Percentiles rank a stretch among this genome's conserved stretches.
phyloP scores from a whole-genome alignment of 176 grass and related monocot genomes.

The Elymus sibiricus region DNA sequence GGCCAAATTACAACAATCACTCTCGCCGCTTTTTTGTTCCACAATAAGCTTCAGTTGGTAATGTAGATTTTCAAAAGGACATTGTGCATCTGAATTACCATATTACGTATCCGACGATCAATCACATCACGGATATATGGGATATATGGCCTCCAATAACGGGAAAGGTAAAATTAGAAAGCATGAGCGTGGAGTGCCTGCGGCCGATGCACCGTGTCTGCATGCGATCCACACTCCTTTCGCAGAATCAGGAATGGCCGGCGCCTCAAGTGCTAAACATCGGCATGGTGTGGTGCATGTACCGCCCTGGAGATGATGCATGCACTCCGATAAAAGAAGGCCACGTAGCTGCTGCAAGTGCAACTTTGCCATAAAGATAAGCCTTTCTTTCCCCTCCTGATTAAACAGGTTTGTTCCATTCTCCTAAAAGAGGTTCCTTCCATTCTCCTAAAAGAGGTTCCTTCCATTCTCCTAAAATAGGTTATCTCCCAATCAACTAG shows the following conservation, averaged over 20 bases:
- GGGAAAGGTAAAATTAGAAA: neutral
- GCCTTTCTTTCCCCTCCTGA: neutral
- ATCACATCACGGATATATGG: neutral
- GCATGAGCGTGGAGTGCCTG: neutral
- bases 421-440: constrained; percentile 24
- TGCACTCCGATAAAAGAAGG: constrained; percentile 28
- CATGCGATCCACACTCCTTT: neutral
- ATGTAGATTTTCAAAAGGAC: too few species aligned
- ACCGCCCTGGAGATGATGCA: neutral
- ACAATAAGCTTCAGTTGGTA: too few species aligned
- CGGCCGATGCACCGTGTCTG: neutral
- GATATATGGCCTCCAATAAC: neutral
- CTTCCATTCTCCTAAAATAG: constrained; percentile 29
- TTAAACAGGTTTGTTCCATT: constrained; percentile 26
- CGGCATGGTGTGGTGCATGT: constrained; percentile 11
- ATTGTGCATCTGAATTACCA: too few species aligned
- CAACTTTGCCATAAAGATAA: constrained; percentile 22
- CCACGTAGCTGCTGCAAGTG: neutral
- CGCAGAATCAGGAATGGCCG: neutral
- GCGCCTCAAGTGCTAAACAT: constrained; percentile 2
- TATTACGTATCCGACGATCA: neutral
- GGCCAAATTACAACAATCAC: too few species aligned
- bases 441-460: constrained; percentile 28
- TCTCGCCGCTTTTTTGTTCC: too few species aligned
- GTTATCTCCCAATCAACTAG: constrained; percentile 36